Percentiles rank a stretch among this genome's conserved stretches.
These are phyloP conservation scores for Rugonectria rugulosa DNA, from an alignment of 2,329 filamentous ascomycete genomes.

Conservation along the genomic window DNA sequence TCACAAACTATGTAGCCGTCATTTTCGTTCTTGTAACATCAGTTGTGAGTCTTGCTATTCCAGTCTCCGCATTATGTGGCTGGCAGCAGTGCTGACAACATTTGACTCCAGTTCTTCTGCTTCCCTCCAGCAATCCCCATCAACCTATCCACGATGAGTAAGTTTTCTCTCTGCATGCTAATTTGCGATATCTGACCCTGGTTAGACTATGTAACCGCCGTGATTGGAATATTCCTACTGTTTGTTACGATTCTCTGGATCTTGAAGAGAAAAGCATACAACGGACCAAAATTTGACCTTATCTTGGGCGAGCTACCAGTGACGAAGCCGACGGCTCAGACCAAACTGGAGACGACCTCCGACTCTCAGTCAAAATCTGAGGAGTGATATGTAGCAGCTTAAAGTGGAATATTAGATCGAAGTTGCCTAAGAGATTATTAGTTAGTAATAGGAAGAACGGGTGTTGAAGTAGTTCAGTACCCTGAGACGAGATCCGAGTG, in stretches of 20 bases:
- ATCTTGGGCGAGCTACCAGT: constrained; percentile 31
- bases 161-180: not conserved
- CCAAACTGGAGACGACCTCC: constrained; percentile 9
- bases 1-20: constrained; percentile 43
- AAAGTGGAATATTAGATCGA: too few species aligned
- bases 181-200: constrained; percentile 1
- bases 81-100: not conserved
- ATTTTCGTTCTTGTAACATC: constrained; percentile 50
- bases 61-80: not conserved
- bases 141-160: constrained; percentile 33
- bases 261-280: constrained; percentile 27
- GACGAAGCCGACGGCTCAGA: constrained; percentile 6
- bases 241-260: constrained; percentile 27
- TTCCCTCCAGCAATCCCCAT: constrained; percentile 34
- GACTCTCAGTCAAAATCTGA: constrained; percentile 21
- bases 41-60: constrained; percentile 35
- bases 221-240: constrained; percentile 45
- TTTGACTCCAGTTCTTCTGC: constrained; percentile 27
- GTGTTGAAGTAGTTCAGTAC: too few species aligned
- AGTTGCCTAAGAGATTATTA: too few species aligned
- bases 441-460: too few species aligned
- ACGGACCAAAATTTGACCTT: constrained; percentile 30
- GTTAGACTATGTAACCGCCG: constrained; percentile 47
- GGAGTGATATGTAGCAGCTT: too few species aligned
- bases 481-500: too few species aligned